Base-by-base conservation (phyloP, 2,329 filamentous ascomycete species). In the Nemania serpens region DNA sequence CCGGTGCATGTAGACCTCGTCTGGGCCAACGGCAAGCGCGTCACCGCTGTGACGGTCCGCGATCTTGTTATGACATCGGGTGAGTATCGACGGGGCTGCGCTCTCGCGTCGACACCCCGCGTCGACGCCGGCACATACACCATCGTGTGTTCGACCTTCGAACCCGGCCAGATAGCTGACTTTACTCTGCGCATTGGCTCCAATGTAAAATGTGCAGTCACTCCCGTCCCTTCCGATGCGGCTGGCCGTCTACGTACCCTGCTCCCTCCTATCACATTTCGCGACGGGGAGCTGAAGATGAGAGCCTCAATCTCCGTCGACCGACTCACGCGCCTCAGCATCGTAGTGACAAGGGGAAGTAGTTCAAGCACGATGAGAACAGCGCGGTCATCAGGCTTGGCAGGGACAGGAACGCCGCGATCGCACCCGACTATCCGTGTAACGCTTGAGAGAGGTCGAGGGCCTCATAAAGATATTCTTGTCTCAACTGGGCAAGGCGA, bases 111-210 rank as follows among this genome's bases (percentile, higher is more conserved):
- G 63, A 77, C 84, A 67, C 74, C 70, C 70, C 65, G 78, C 18
- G 77, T 97, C 17, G 86, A 88, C 41, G 78, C 85, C 0, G 94
- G 94, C 0, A 82, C 82, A 0, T 99, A 98, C 75, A 97, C 91
- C 0, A 82, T 97, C 58, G 89, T 97, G 6, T 94, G 90, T 73
- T 97, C 92, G 2, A 96, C 94, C 0, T 98, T 96, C 73, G 92
- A 96, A 64, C 83, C 89, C 0, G 89, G 89, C 9, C 91, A 96
- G 71, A 79, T 86, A 1, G 91, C 90, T 3, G 81, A 82, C 50
- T 98, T 96, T 71, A 85, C 82, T 0, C 80, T 99, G 9, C 85
- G 87, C 58, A 82, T 97, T n/a, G 87, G 88, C 48, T 88, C 89
- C 36, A 85, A 83, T 55, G 73, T 77, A 1, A 79, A 82, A 0